Conservation (phyloP, 768 basidiomycete genomes). For the Myochromella boudieri region DNA sequence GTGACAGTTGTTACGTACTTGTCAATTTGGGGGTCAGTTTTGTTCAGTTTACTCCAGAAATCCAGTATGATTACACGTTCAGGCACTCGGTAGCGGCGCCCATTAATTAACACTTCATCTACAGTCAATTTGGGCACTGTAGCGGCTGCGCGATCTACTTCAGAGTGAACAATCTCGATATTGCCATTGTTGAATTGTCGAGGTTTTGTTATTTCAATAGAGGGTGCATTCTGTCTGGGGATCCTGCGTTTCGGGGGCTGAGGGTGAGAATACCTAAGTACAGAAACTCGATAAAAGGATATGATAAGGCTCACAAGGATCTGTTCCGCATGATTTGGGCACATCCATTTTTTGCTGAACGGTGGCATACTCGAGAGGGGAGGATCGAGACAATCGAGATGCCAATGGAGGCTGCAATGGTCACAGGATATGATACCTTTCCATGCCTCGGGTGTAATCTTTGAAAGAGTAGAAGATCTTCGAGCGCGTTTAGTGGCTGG, state of each 20-base stretch:
- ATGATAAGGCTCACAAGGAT: constrained; percentile 64
- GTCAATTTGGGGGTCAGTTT: constrained; percentile 35
- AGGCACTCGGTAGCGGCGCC: constrained; percentile 89
- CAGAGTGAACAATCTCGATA: constrained; percentile 79
- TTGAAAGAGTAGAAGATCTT: constrained; percentile 38
- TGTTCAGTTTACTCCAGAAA: constrained; percentile 87
- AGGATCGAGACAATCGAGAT: constrained; percentile 93
- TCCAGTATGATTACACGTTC: constrained; percentile 90
- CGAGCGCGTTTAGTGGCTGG: constrained; percentile 57
- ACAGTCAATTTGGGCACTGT: constrained; percentile 50
- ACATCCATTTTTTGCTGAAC: constrained; percentile 96
- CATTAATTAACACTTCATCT: constrained; percentile 86
- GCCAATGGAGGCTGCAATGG: constrained; percentile 93
- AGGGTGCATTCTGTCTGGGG: constrained; percentile 63
- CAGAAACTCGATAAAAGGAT: constrained; percentile 8
- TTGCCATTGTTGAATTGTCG: constrained; percentile 88
- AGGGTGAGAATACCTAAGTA: constrained; percentile 15
- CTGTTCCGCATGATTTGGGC: constrained; percentile 93
- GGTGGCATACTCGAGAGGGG: constrained; percentile 85
- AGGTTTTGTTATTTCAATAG: constrained; percentile 75
- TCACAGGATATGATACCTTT: constrained; percentile 90
- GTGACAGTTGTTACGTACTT: constrained; percentile 34
- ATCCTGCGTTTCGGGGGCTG: constrained; percentile 81
- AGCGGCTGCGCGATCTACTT: constrained; percentile 40
- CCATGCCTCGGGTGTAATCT: constrained; percentile 53